Conservation (phyloP, 2,329 filamentous ascomycete species). For the Cytospora piceicola region DNA sequence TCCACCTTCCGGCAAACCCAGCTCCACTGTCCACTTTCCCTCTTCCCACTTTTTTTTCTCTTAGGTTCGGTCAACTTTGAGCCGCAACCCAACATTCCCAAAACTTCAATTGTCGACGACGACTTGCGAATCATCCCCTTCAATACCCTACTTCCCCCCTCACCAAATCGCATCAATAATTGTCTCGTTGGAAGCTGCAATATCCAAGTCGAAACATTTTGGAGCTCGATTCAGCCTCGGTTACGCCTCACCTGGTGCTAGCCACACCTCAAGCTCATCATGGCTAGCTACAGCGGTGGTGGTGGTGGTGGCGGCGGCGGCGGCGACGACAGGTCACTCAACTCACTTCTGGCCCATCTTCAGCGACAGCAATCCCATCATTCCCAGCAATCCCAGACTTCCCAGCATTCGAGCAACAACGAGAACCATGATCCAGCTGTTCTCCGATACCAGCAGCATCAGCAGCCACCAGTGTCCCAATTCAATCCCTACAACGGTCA, state of each 20-base stretch:
- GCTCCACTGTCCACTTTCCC: slow-evolving; percentile 22
- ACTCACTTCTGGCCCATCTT: slow-evolving; percentile 48
- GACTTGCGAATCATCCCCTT: not conserved
- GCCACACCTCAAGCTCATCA: slow-evolving; percentile 32
- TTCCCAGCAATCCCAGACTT: slow-evolving; percentile 33
- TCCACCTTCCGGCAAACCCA: not conserved
- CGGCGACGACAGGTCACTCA: slow-evolving; percentile 39
- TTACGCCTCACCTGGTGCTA: slow-evolving; percentile 29
- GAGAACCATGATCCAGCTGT: slow-evolving; percentile 23
- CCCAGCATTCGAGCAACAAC: slow-evolving; percentile 28
- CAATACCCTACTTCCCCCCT: not conserved
- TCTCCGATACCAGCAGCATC: slow-evolving; percentile 33
- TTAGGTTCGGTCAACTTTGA: slow-evolving; percentile 22
- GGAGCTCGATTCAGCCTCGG: slow-evolving; percentile 9
- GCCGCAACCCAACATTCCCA: slow-evolving; percentile 21
- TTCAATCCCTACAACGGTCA: slow-evolving; percentile 33
- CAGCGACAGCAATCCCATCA: slow-evolving; percentile 40
- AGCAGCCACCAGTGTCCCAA: slow-evolving; percentile 33
- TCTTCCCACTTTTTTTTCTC: slow-evolving; percentile 32
- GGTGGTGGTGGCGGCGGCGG: slow-evolving; percentile 11
- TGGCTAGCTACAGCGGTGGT: slow-evolving; percentile 43
- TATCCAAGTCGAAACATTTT: not conserved
- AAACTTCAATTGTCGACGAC: slow-evolving; percentile 12
- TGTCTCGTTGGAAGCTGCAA: slow-evolving; percentile 4
- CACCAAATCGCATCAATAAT: not conserved